Percentiles rank a stretch among this genome's conserved stretches.
Conservation (phyloP, 179 eudicot species). For the Nepenthes alata region DNA sequence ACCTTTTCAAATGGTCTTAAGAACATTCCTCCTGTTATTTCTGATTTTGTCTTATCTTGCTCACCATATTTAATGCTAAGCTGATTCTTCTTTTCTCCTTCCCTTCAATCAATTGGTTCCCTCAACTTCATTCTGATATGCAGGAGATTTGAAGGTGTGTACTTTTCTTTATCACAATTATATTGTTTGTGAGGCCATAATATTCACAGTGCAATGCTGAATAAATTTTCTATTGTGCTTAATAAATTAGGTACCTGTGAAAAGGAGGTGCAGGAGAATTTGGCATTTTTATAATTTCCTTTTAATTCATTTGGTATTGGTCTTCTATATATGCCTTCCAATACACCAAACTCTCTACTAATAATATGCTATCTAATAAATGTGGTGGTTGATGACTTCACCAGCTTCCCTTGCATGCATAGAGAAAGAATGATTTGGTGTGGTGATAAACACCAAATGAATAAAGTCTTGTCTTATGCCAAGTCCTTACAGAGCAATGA, state of each 20-base stretch:
- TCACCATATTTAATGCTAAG: conserved; percentile 1
- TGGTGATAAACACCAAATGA: too few relatives aligned
- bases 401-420: not conserved
- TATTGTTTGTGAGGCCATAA: not conserved
- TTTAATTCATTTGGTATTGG: not conserved
- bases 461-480: too few relatives aligned
- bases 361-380: too few relatives aligned
- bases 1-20: conserved; percentile 48
- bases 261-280: not conserved
- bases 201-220: not conserved
- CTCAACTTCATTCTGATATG: conserved; percentile 21
- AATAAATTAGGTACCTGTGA: not conserved
- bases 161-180: not conserved
- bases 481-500: too few relatives aligned
- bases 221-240: not conserved
- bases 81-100: conserved; percentile 16
- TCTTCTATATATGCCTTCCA: too few relatives aligned
- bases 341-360: too few relatives aligned
- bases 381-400: not conserved
- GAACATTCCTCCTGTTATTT: not conserved
- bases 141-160: conserved; percentile 80
- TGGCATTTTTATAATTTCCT: not conserved
- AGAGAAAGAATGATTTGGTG: not conserved
- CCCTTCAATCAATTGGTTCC: conserved; percentile 17
- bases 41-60: conserved; percentile 1